Base-by-base conservation (phyloP, 2,329 filamentous ascomycete genomes). In the Alternaria dauci region DNA sequence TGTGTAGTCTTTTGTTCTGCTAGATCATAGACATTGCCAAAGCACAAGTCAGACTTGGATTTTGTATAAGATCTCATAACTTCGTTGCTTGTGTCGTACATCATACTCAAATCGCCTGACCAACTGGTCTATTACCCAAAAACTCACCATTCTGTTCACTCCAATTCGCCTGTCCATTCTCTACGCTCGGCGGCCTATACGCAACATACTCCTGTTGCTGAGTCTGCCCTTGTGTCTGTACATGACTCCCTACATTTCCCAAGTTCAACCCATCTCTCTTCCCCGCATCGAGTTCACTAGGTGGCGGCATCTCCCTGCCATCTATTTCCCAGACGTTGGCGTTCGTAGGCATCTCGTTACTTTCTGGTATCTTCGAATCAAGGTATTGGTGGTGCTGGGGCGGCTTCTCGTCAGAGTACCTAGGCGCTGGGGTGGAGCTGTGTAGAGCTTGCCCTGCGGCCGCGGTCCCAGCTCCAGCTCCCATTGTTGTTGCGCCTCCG, bases 281-380 rank as follows among this genome's bases (percentile, higher is more conserved):
- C 0, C 46, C 58, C 2, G 54, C 58, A 18, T 62, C 62, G 38
- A 67, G 36, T 18, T 65, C 62, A 6, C 28, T 43, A 16, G 48
- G 43, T n/a, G 43, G 18, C 2, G 56, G 42, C 18, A 42, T 48
- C 11, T 61, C 64, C 18, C 48, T 54, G 2, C 59, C 59, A 5
- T 61, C 64, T 5, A 67, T 38, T 26, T 67, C 64, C 62, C 59
- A 65, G 2, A 65, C 52, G 28, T 67, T 67, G 9, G 59, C 58
- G 20, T 8, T 59, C 2, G 61, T 66, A 11, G 52, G 36, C 61
- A 64, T 60, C 23, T 66, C 64, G 16, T 55, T 58, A 3, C 30
- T 44, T 25, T 30, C 25, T 5, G 50, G 53, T 25, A 52, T 32
- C 3, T 41, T 47, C 0, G 55, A 30, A 8, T 56, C 51, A 0